Evolutionary conservation across 345 rosid species (phyloP).

Genomic region (Pistacia vera): DNA sequence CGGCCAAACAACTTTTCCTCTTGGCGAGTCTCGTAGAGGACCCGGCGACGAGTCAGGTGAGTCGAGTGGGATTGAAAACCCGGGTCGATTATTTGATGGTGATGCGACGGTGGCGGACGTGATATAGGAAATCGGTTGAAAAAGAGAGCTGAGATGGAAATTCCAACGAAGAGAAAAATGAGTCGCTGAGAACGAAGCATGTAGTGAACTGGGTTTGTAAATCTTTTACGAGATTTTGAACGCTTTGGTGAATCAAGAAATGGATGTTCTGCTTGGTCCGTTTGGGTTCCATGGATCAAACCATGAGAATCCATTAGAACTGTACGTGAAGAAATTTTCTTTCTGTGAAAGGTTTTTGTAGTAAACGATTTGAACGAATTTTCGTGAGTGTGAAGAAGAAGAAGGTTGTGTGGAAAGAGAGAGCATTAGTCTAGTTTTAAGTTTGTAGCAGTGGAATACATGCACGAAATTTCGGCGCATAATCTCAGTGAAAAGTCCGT

Average conservation of each 20-base stretch:
- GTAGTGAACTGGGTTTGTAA: constrained; percentile 39
- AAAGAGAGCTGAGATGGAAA: constrained; percentile 57
- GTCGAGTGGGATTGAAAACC: constrained; percentile 20
- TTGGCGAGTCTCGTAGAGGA: constrained; percentile 28
- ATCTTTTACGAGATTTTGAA: background rate
- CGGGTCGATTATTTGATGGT: constrained; percentile 19
- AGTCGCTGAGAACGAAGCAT: constrained; percentile 55
- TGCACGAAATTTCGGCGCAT: constrained; percentile 23
- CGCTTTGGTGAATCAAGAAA: background rate
- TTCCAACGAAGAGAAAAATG: constrained; percentile 57
- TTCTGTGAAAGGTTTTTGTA: no score
- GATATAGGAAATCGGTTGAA: constrained; percentile 53
- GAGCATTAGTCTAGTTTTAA: background rate
- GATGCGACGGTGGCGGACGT: background rate
- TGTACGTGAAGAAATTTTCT: background rate
- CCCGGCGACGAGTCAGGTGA: constrained; percentile 25
- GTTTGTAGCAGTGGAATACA: background rate
- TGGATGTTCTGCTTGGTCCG: background rate
- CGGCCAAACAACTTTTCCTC: background rate
- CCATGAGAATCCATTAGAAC: constrained; percentile 26
- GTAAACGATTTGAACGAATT: no score
- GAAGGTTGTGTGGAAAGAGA: background rate
- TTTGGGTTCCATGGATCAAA: constrained; percentile 26
- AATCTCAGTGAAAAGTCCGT: constrained; percentile 7
- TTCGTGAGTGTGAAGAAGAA: background rate